phyloP scores from a whole-genome alignment of 2,329 filamentous ascomycete genomes.

The Aspergillus oerlinghausenensis region DNA sequence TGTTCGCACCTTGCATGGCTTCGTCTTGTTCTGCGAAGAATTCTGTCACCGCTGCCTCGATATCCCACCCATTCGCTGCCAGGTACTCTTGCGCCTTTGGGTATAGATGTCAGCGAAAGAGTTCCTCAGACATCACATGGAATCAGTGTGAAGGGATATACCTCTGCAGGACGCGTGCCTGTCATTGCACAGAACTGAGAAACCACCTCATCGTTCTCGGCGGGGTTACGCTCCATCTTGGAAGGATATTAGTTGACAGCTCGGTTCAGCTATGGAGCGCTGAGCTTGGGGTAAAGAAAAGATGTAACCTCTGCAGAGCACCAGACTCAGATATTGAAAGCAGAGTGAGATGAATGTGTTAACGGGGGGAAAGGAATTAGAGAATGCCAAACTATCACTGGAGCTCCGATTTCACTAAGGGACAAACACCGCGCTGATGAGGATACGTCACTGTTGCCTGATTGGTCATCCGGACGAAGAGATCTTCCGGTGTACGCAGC shows the following conservation, averaged over 20 bases:
- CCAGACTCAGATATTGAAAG: background rate
- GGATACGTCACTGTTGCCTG: conserved; percentile 36
- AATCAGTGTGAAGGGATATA: conserved; percentile 25
- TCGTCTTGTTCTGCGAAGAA: conserved; percentile 53
- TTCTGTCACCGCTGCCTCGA: conserved; percentile 57
- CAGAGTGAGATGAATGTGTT: background rate
- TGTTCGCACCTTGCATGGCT: conserved; percentile 29
- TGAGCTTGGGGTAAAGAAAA: background rate
- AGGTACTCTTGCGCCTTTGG: conserved; percentile 64
- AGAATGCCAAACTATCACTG: conserved; percentile 3
- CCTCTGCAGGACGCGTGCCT: conserved; percentile 47
- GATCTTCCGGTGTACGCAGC: conserved; percentile 17
- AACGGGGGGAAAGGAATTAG: background rate
- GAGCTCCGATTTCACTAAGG: background rate
- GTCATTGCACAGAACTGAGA: conserved; percentile 56
- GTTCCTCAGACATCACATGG: background rate
- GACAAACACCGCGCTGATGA: conserved; percentile 1
- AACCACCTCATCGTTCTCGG: conserved; percentile 40
- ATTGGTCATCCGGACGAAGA: conserved; percentile 32
- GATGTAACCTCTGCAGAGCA: background rate
- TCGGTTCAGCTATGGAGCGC: background rate
- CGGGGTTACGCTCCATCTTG: conserved; percentile 33
- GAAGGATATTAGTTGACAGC: background rate
- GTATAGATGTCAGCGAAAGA: conserved; percentile 1
- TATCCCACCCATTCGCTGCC: conserved; percentile 60